Base-by-base conservation (phyloP, 2,329 filamentous ascomycete genomes). In the Alternaria infectoria region DNA sequence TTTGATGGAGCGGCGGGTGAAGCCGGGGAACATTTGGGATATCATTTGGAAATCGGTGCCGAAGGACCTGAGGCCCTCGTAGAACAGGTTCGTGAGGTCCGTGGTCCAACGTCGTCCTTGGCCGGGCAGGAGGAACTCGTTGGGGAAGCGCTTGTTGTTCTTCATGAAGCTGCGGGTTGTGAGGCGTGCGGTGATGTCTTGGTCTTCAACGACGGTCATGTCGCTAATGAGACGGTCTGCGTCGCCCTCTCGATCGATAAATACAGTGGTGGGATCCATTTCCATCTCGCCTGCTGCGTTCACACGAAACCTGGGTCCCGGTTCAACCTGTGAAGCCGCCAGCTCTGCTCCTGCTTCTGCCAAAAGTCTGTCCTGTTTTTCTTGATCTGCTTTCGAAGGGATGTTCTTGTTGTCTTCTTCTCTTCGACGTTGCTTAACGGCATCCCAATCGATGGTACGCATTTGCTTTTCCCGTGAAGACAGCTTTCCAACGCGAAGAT, bases 31-130 rank as follows among this genome's bases (percentile, higher is more conserved):
- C 86, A 93, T 89, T 70, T 88, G 87, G 62, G 87, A 86, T 70
- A 96, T 93, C 80, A 92, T 92, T 76, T 90, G 86, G 75, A 96
- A 96, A 76, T 95, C 92, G 2, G 91, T 95, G 59, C 93, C 93
- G 74, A 93, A 94, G 85, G 90, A 91, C 61, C 85, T 82, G 2
- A 96, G 84, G 1, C 88, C 90, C 26, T 89, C 86, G 82, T 93
- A 96, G 81, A 96, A 96, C 47, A 87, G 83, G 59, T 91, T 89
- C 4, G 91, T 95, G 63, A 90, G 87, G 12, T 87, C 86, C n/a
- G 87, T 84, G 54, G 85, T 88, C 93, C 93, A 96, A 5, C 73
- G 71, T 44, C 72, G 74, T 26, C 89, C 87, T 58, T 77, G 76
- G 4, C 79, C 79, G 57, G 77, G 79, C 3, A 79, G 72, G 10